Evolutionary conservation across 1,284 basidiomycete species (phyloP), one percentile per base, ranked within the genome.

Genomic region (Malassezia obtusa): DNA sequence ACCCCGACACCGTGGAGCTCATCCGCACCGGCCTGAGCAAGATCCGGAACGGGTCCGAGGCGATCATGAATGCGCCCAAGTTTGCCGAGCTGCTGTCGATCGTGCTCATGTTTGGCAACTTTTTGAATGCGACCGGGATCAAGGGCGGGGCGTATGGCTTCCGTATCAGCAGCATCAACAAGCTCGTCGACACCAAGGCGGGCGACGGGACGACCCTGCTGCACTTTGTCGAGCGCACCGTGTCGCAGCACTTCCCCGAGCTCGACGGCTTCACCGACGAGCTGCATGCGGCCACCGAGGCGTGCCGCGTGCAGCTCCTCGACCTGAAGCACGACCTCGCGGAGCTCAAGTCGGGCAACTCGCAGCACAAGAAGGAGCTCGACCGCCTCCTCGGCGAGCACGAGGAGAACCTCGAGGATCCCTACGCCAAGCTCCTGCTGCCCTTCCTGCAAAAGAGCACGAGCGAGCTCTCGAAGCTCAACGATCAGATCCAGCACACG

Each of bases 71-170:
- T 50, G 71, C 71, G 0, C 62, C 59, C 24, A 46, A 64, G 17
- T 73, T 73, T 39, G 64, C 67, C 15, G 52, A 64, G 2, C 48
- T 73, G 40, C 49, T 73, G 1, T 63, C 57, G 26, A 33, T 73
- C 17, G 92, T 98, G 61, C 81, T 98, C 11, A 81, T 94, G 64
- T 83, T 98, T 69, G 92, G 92, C 58, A 98, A 98, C 75, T 98
- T 89, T 74, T 89, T 98, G 83, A 98, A 98, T 73, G 89, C 90
- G 22, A 87, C 89, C 37, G 90, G 91, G 59, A 82, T 90, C 67
- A 95, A 95, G 73, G 92, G 92, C 58, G 92, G 91, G 25, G 94
- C 94, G 0, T 94, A 89, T 68, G 92, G 92, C 51, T 98, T 98
- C 82, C 84, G 87, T 69, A 84, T 96, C 57, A 89, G 87, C 76